Evolutionary conservation across 2,329 filamentous ascomycete species (phyloP).

Genomic region (Colletotrichum sp.): DNA sequence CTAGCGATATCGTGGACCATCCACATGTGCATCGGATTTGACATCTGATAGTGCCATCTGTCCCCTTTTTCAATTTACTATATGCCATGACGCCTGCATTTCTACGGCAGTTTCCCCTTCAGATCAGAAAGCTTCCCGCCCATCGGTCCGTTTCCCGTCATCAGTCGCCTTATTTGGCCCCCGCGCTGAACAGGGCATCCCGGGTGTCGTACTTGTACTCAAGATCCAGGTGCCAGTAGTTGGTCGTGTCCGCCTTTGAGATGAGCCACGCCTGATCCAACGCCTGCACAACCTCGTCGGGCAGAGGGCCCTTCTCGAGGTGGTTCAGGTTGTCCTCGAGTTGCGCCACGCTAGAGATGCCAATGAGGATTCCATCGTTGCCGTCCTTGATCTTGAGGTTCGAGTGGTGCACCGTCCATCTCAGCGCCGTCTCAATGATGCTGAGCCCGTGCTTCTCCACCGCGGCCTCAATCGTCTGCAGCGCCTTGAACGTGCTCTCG

Average conservation of each 20-base stretch:
- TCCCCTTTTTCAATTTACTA: not conserved
- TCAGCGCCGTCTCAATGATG: slow-evolving; percentile 74
- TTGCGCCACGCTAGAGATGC: slow-evolving; percentile 62
- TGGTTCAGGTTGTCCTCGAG: slow-evolving; percentile 62
- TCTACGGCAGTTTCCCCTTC: not conserved
- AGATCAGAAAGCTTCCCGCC: not conserved
- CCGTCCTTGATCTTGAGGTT: slow-evolving; percentile 55
- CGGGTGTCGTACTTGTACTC: slow-evolving; percentile 71
- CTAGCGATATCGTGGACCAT: not conserved
- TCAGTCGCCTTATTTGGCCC: slow-evolving; percentile 35
- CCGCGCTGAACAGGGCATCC: slow-evolving; percentile 60
- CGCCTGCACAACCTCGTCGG: slow-evolving; percentile 75
- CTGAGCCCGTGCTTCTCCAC: slow-evolving; percentile 71
- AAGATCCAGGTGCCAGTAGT: slow-evolving; percentile 65
- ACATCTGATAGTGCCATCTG: slow-evolving; percentile 12
- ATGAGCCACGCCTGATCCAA: slow-evolving; percentile 80
- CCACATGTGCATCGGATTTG: not conserved
- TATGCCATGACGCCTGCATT: not conserved
- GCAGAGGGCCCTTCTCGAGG: slow-evolving; percentile 74
- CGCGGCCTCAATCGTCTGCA: slow-evolving; percentile 71
- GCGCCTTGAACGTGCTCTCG: slow-evolving; percentile 66
- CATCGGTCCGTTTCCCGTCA: not conserved
- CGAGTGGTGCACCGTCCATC: slow-evolving; percentile 78
- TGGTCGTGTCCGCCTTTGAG: slow-evolving; percentile 61
- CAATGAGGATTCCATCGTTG: slow-evolving; percentile 66